Base-by-base conservation (phyloP, 2,329 filamentous ascomycete genomes). In the Tolypocladium album region DNA sequence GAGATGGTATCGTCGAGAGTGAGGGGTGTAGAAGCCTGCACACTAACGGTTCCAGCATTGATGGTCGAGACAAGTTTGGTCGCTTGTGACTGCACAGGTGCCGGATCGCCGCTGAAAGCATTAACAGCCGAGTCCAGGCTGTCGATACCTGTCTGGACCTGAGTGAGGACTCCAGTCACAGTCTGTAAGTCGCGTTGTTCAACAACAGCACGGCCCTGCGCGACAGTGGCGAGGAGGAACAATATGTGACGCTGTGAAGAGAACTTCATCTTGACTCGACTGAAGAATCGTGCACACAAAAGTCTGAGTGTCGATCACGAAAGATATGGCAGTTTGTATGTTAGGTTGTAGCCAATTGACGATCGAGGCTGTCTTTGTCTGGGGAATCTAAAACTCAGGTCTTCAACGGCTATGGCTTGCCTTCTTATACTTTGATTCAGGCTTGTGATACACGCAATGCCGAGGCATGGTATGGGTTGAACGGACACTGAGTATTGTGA, bases 191-290 rank as follows among this genome's bases (percentile, higher is more conserved):
- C 56, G 36, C 61, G 61, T 11, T 47, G 12, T 27, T 57, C 31
- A 13, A 59, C 6, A 22, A 55, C 61, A 22, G 47, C 22, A 5
- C 39, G 40, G 24, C 40, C 22, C 52, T 50, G 55, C 31, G 36
- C 61, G 24, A 59, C 57, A 13, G 57, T 55, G 36, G 57, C 20
- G 45, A 58, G 57, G 45, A 58, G 57, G 22, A 27, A 31, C 9
- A 59, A 39, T 34, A 61, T 20, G 27, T 55, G 31, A 42, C 58
- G 13, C 9, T 56, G 50, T 9, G 34, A 36, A 34, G 24, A 27
- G 38, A 61, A 55, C 50, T 62, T 62, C 61, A 62, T 62, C 20
- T 50, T 50, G 24, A 31, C 24, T 17, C 4, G 3, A 50, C 13
- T 17, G 13, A 11, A 9, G 24, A 17, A 50, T 27, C 15, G 24